These are phyloP conservation scores for Colletotrichum orchidophilum DNA, from an alignment of 2,329 filamentous ascomycete genomes.

Conservation along the genomic window DNA sequence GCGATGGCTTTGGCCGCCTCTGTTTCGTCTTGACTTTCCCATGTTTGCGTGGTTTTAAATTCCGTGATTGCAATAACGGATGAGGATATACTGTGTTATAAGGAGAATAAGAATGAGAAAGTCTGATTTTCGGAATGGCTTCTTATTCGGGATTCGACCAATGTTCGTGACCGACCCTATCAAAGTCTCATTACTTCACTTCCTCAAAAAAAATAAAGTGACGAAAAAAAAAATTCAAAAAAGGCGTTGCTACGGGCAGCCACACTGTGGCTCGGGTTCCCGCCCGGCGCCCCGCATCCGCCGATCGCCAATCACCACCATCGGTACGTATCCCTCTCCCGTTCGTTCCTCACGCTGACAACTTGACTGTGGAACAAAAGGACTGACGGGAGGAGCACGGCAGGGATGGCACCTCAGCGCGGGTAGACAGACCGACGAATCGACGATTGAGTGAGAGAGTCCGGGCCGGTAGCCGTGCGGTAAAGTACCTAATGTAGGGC, in stretches of 20 bases:
- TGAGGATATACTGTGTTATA: not conserved
- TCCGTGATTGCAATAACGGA: not conserved
- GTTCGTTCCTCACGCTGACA: not conserved
- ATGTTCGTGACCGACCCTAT: conserved; percentile 18
- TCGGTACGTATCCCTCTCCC: not conserved
- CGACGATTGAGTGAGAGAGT: not conserved
- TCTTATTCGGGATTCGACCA: not conserved
- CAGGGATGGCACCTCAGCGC: not conserved
- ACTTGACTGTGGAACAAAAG: not conserved
- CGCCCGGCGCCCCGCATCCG: not conserved
- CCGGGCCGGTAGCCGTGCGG: not conserved
- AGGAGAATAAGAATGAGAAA: not conserved
- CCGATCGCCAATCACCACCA: not conserved
- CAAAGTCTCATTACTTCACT: not conserved
- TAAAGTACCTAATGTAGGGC: not conserved
- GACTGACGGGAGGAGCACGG: not conserved
- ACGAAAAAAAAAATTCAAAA: conserved; percentile 10
- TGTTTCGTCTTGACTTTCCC: conserved; percentile 68
- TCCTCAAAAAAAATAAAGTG: not conserved
- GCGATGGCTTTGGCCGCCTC: conserved; percentile 57
- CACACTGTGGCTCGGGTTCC: conserved; percentile 28
- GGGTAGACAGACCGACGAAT: not conserved
- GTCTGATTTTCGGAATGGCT: not conserved
- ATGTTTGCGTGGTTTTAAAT: conserved; percentile 56
- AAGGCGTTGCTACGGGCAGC: conserved; percentile 28